Evolutionary conservation across 2,329 filamentous ascomycete genomes (phyloP), one percentile per base, ranked within the genome.

Genomic region (Hypoxylon sp.): DNA sequence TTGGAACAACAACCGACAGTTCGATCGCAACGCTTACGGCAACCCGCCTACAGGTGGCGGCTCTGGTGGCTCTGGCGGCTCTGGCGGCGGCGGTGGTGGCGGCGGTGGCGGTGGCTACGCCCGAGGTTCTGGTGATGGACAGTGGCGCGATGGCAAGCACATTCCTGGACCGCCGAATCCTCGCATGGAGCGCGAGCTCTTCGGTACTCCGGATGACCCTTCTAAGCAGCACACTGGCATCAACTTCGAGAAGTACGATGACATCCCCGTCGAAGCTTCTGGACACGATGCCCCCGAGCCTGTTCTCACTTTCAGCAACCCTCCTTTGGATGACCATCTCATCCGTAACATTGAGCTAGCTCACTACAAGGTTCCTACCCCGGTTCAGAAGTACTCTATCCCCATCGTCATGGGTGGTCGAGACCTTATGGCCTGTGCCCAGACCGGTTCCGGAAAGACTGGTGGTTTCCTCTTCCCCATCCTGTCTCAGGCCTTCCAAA

Each of bases 191-290:
- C 92, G 92, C 66, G 94, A 99, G 71, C 88, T 99, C 42, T 99
- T 97, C 72, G 94, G 94, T 68, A 80, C 88, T 40, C 79, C 87
- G 65, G 93, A 97, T 73, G 94, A 97, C 69, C 91, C 93, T 59
- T 86, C 88, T 63, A 97, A 97, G 82, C 90, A 96, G 74, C 90
- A 95, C 69, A 97, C 91, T 23, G 94, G 94, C 75, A 97, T 99
- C 88, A 99, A 99, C 84, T 99, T 99, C 72, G 88, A 96, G 79
- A 99, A 99, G 82, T 99, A 99, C 77, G 94, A 99, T 70, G 94
- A 99, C 74, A 99, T 99, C 63, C 94, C 94, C 46, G 94, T 99
- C 61, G 94, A 97, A 77, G 94, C 94, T 59, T 97, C 93, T 54
- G 94, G 94, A 55, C 87, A 91, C 44, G 86, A 96, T 69, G 91